phyloP scores from a whole-genome alignment of 768 basidiomycete genomes.

The Boletus huronensis region DNA sequence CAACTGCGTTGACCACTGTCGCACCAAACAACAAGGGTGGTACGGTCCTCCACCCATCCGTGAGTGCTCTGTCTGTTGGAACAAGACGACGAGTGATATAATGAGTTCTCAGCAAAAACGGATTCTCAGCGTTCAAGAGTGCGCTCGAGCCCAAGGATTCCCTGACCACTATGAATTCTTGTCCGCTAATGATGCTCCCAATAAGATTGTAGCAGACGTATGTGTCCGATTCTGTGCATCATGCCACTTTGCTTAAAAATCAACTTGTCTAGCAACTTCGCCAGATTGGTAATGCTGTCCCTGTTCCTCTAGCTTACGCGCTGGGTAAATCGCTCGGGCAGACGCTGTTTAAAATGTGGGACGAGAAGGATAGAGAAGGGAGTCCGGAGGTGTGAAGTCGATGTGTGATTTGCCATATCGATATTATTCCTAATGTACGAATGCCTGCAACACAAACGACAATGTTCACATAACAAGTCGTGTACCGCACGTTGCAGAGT shows the following conservation, averaged over 20 bases:
- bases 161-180: constrained; percentile 66
- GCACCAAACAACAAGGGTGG: constrained; percentile 49
- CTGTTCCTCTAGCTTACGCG: constrained; percentile 63
- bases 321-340: constrained; percentile 48
- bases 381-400: constrained; percentile 39
- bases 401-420: background rate
- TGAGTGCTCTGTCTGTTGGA: constrained; percentile 20
- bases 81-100: background rate
- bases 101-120: constrained; percentile 57
- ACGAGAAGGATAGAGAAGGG: constrained; percentile 38
- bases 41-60: constrained; percentile 44
- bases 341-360: constrained; percentile 47
- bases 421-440: constrained; percentile 3
- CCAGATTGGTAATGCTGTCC: constrained; percentile 81
- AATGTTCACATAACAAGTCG: background rate
- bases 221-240: constrained; percentile 21
- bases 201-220: constrained; percentile 49
- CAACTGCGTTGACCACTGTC: constrained; percentile 59
- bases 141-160: constrained; percentile 75
- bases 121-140: constrained; percentile 61
- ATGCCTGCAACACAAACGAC: background rate
- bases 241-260: background rate
- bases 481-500: background rate
- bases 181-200: constrained; percentile 39
- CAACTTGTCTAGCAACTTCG: constrained; percentile 52